A percentile compares a stretch with the other conserved stretches of the same genome.
Evolutionary conservation across 2,329 filamentous ascomycete species (phyloP).

Genomic region (Juglanconis juglandina): DNA sequence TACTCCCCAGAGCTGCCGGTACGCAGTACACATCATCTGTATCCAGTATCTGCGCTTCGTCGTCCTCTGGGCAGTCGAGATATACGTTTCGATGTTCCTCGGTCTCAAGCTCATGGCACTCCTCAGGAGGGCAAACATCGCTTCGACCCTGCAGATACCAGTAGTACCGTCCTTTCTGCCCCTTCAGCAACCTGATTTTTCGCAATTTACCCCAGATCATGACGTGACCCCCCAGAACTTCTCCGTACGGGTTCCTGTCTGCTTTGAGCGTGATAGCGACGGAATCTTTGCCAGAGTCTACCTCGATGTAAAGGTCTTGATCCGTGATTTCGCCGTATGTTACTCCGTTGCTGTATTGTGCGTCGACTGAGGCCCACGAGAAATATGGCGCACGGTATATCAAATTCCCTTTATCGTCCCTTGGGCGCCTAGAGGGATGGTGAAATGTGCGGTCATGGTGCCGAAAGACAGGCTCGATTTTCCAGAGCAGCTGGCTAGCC

Average conservation of each 20-base stretch:
- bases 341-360: neutral
- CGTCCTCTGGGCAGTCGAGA: conserved; percentile 1
- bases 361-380: conserved; percentile 12
- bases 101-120: neutral
- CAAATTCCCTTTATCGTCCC: too few relatives aligned
- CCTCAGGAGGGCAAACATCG: neutral
- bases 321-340: conserved; percentile 1
- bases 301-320: neutral
- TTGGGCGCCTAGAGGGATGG: neutral
- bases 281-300: neutral
- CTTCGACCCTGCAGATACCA: neutral
- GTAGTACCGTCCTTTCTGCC: neutral
- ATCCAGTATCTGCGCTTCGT: neutral
- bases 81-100: neutral
- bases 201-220: neutral
- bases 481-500: conserved; percentile 12
- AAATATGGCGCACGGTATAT: conserved; percentile 5
- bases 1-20: neutral
- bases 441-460: neutral
- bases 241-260: neutral
- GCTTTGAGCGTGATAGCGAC: neutral
- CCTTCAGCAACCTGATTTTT: neutral
- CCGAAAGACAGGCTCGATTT: neutral
- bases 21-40: neutral
- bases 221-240: neutral